phyloP scores from a whole-genome alignment of 805 yeast genomes.

The Nakazawaea wickerhamii region DNA sequence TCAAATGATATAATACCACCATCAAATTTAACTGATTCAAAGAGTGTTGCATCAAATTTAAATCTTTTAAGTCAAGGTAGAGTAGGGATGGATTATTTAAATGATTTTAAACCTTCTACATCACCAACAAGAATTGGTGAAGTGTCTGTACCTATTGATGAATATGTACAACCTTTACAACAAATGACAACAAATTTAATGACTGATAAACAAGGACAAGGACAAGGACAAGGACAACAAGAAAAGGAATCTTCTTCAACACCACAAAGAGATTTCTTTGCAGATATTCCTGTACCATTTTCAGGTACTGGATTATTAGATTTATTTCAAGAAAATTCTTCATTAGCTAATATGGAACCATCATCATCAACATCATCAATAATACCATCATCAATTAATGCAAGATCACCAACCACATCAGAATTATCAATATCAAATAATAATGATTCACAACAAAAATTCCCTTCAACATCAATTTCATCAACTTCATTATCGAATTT shows the following conservation, averaged over 20 bases:
- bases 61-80: constrained; percentile 1
- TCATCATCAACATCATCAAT: not conserved
- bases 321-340: constrained; percentile 3
- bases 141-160: constrained; percentile 20
- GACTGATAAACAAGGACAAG: constrained; percentile 18
- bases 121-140: constrained; percentile 10
- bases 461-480: constrained; percentile 1
- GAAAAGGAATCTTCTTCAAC: not conserved
- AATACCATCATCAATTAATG: not conserved
- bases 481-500: not conserved
- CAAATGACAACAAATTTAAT: constrained; percentile 29
- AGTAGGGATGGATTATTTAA: constrained; percentile 11
- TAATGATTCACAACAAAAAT: not conserved
- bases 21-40: not conserved
- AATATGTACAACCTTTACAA: constrained; percentile 30
- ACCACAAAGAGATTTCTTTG: not conserved
- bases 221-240: not conserved
- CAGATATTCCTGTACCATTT: constrained; percentile 11
- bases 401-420: constrained; percentile 5
- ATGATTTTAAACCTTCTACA: constrained; percentile 10
- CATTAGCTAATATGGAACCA: not conserved
- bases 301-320: constrained; percentile 9
- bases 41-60: constrained; percentile 6
- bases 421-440: constrained; percentile 6
- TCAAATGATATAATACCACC: constrained; percentile 6